Conservation (phyloP, 1,139 yeast species). For the Pichia sp. region DNA sequence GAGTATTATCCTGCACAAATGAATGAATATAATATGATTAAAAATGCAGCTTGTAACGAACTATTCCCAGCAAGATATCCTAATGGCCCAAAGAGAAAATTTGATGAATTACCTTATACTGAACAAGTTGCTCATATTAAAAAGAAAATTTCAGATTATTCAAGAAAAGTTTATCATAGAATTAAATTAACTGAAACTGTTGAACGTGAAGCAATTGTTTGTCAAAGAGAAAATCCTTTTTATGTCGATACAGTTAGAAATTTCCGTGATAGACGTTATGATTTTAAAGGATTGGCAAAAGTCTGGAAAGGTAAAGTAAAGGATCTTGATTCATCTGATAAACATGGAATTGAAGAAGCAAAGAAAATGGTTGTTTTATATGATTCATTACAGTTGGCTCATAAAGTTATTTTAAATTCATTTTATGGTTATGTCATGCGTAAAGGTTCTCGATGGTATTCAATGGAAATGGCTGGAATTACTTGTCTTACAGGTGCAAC, state of each 20-base stretch:
- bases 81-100: slow-evolving; percentile 50
- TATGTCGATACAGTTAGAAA: slow-evolving; percentile 91
- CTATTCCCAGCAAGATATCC: slow-evolving; percentile 61
- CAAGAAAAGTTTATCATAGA: slow-evolving; percentile 78
- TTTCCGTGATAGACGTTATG: slow-evolving; percentile 94
- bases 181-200: slow-evolving; percentile 77
- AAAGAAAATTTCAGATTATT: slow-evolving; percentile 77
- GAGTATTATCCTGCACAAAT: slow-evolving; percentile 87
- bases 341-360: slow-evolving; percentile 70
- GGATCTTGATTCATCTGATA: slow-evolving; percentile 47
- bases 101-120: slow-evolving; percentile 66
- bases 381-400: slow-evolving; percentile 94
- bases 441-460: slow-evolving; percentile 98
- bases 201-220: slow-evolving; percentile 87
- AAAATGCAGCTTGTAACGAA: slow-evolving; percentile 76
- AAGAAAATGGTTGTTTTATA: slow-evolving; percentile 89
- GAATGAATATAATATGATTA: slow-evolving; percentile 88
- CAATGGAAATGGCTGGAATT: slow-evolving; percentile 99
- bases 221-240: slow-evolving; percentile 97
- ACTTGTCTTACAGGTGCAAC: slow-evolving; percentile 98
- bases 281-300: slow-evolving; percentile 88
- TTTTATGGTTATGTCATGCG: slow-evolving; percentile 99
- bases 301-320: slow-evolving; percentile 85
- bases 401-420: slow-evolving; percentile 92
- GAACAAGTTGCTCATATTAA: slow-evolving; percentile 77